Base-by-base conservation (phyloP, 2,329 filamentous ascomycete genomes). In the Botrytis elliptica region DNA sequence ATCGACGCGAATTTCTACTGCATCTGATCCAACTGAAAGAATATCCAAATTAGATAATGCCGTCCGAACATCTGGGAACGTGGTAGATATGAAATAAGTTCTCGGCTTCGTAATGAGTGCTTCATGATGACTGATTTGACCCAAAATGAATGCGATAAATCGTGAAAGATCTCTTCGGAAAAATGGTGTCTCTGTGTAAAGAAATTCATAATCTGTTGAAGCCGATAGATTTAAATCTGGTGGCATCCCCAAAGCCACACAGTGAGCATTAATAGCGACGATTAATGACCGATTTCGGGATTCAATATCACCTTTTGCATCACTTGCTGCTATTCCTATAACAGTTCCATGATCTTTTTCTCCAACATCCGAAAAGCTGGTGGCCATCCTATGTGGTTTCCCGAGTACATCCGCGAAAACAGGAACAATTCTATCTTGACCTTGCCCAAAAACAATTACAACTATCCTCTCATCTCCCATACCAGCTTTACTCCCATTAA, bases 11-110 rank as follows among this genome's bases (percentile, higher is more conserved):
- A 97, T 88, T 81, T 97, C 94, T 60, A 97, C 91, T 0, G 93
- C 93, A 82, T 97, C 93, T 25, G 93, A 91, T 55, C 94, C 94
- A 5, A 97, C 93, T 0, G 93, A 96, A 63, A 97, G 84, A 70
- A 97, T 96, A 81, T 96, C 93, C 74, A 97, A 86, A 79, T 97
- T 96, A 1, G 93, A 92, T 65, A 97, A 85, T 14, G 93, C 93
- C 6, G 92, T 91, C 75, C 91, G 91, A 14, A 97, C 92, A 80
- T 97, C 93, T 0, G 93, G 92, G 77, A 97, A 97, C 0, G 94
- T 97, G 1, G 93, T 96, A 7, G 93, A 96, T 77, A 97, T 94
- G 79, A 96, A 90, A 78, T 93, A 95, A 0, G 93, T 96, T 79
- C 93, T 88, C 59, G 89, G 87, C 80, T 96, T 96, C 69, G 90